phyloP scores from a whole-genome alignment of 495 filamentous ascomycete genomes.

The Staphylotrichum longicolle region DNA sequence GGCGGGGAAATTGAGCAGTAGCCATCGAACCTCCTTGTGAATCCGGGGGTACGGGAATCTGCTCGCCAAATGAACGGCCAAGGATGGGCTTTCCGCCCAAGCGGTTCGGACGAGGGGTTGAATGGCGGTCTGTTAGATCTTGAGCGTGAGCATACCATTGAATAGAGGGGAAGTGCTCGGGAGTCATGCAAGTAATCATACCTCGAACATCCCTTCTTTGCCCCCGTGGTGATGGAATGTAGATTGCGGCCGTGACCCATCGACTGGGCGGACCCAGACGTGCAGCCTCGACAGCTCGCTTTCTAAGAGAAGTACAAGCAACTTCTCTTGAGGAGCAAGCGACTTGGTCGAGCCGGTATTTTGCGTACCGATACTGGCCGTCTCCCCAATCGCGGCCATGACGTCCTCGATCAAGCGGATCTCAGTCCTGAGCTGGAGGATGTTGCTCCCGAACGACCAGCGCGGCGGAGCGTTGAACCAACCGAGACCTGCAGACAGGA shows the following conservation, averaged over 20 bases:
- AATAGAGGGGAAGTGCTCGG: not conserved
- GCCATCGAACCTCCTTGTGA: conserved; percentile 68
- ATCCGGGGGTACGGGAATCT: conserved; percentile 76
- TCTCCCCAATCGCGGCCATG: conserved; percentile 55
- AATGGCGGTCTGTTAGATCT: conserved; percentile 45
- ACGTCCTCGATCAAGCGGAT: conserved; percentile 79
- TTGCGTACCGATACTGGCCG: conserved; percentile 56
- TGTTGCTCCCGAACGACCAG: conserved; percentile 96
- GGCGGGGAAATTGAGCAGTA: conserved; percentile 77
- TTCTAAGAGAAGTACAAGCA: conserved; percentile 73
- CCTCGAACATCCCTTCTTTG: conserved; percentile 52
- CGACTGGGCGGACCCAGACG: conserved; percentile 87
- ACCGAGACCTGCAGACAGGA: conserved; percentile 75
- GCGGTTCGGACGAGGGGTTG: conserved; percentile 69
- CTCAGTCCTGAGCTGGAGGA: conserved; percentile 90
- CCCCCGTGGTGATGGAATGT: conserved; percentile 28
- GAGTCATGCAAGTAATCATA: conserved; percentile 25
- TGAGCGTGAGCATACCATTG: not conserved
- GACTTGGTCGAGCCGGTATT: conserved; percentile 57
- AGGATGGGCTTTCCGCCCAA: conserved; percentile 76
- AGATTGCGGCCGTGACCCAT: conserved; percentile 42
- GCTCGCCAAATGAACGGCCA: conserved; percentile 77
- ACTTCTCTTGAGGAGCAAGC: conserved; percentile 72
- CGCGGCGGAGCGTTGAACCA: conserved; percentile 84
- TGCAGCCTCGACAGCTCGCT: conserved; percentile 80